Conservation (phyloP, 2,329 filamentous ascomycete genomes). For the Stagonosporopsis chrysanthemi region DNA sequence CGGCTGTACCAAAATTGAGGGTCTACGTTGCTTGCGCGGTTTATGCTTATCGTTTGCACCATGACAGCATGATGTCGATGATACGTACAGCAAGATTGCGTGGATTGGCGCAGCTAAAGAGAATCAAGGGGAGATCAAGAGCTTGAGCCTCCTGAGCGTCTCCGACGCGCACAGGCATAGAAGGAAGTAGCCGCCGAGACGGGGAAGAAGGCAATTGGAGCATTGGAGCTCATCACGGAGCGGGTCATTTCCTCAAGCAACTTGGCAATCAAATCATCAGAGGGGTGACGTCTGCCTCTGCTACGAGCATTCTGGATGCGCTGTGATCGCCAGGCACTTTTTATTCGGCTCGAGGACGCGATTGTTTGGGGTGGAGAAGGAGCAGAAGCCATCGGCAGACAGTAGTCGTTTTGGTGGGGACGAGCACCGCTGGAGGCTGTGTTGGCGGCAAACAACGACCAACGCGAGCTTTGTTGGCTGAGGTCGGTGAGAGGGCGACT, state of each 20-base stretch:
- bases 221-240: constrained; percentile 10
- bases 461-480: neutral
- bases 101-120: neutral
- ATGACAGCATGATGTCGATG: neutral
- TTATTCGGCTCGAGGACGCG: constrained; percentile 8
- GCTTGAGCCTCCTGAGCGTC: constrained; percentile 5
- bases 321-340: constrained; percentile 14
- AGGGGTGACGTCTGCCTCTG: constrained; percentile 11
- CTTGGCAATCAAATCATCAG: constrained; percentile 12
- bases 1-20: neutral
- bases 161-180: constrained; percentile 8
- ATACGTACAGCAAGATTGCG: neutral
- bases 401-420: neutral
- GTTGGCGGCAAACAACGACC: constrained; percentile 16
- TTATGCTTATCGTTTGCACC: neutral
- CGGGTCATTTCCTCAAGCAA: constrained; percentile 8
- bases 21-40: neutral
- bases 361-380: neutral
- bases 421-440: constrained; percentile 20
- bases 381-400: constrained; percentile 13
- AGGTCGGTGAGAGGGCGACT: constrained; percentile 3
- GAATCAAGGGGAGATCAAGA: constrained; percentile 2
- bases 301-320: constrained; percentile 3
- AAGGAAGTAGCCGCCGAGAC: constrained; percentile 8
- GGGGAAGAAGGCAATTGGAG: constrained; percentile 9